Base-by-base conservation (phyloP, 164 flowering plant genomes). In the Kingdonia uniflora region DNA sequence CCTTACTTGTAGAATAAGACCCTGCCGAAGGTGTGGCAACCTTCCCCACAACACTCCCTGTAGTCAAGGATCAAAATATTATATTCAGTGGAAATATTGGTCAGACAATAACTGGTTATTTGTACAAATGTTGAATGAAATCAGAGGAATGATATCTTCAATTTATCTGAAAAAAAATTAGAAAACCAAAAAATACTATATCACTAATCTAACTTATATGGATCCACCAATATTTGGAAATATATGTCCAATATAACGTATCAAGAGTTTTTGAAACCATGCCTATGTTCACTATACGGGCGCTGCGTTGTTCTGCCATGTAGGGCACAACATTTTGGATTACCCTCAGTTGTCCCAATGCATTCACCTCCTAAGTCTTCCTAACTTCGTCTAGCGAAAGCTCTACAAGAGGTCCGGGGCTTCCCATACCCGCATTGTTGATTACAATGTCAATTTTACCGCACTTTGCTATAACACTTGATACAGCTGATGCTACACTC, bases 11-110 rank as follows among this genome's bases (percentile, higher is more conserved):
- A 19, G 86, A 78, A 52, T 82, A 80, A 14, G 82, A 68, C 16
- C 94, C 94, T 0, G 81, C 83, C 88, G 81, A 80, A 19, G 86
- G 88, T 11, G 86, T 77, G 2, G 86, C 74, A 1, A 64, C 85
- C 35, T 14, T 58, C 26, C 82, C 84, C 11, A 77, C 80, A 12
- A 83, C 72, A 42, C 82, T 80, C 43, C 86, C 91, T 29, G 35
- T 8, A 29, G 4, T 29, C 8, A 29, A 29, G 4, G 35, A 8
- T 29, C 35, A 29, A 29, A 8, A 8, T 29, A 29, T 29, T 29
- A 29, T 3, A 29, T 8, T 29, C 35, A 29, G 8, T 3, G 8
- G 35, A 29, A 3, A 29, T 3, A 29, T 3, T 29, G 8, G 35
- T 29, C 35, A 3, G 8, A 8, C 35, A 29, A 8, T 29, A 29